Evolutionary conservation across 768 basidiomycete species (phyloP).

Genomic region (Galerina marginata): DNA sequence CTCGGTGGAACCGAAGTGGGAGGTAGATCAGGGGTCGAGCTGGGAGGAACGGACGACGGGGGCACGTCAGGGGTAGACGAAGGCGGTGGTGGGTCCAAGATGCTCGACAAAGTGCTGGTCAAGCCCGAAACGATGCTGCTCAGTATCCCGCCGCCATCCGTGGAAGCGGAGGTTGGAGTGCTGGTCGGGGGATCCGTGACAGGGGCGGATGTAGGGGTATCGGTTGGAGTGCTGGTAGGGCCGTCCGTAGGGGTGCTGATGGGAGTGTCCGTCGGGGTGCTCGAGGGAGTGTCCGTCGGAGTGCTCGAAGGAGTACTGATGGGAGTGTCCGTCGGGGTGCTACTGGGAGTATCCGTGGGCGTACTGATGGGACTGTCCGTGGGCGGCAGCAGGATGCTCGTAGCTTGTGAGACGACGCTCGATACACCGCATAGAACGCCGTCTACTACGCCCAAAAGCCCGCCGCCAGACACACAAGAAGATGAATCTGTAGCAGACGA

Average conservation of each 20-base stretch:
- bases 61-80: neutral
- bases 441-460: neutral
- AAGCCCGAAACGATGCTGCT: slow-evolving; percentile 8
- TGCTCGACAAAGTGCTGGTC: neutral
- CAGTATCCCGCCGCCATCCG: neutral
- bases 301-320: neutral
- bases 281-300: neutral
- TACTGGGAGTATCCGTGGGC: neutral
- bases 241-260: neutral
- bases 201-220: neutral
- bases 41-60: neutral
- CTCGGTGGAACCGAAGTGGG: neutral
- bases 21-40: neutral
- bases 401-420: neutral
- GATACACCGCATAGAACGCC: neutral
- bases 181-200: slow-evolving; percentile 1
- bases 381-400: slow-evolving; percentile 10
- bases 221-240: neutral
- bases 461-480: no score
- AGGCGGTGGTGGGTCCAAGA: slow-evolving; percentile 4
- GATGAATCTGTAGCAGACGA: neutral
- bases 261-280: neutral
- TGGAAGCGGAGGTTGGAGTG: neutral
- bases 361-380: neutral
- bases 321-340: neutral